Percentiles rank a stretch among this genome's conserved stretches.
phyloP scores from a whole-genome alignment of 768 basidiomycete species.

The Suillus bovinus region DNA sequence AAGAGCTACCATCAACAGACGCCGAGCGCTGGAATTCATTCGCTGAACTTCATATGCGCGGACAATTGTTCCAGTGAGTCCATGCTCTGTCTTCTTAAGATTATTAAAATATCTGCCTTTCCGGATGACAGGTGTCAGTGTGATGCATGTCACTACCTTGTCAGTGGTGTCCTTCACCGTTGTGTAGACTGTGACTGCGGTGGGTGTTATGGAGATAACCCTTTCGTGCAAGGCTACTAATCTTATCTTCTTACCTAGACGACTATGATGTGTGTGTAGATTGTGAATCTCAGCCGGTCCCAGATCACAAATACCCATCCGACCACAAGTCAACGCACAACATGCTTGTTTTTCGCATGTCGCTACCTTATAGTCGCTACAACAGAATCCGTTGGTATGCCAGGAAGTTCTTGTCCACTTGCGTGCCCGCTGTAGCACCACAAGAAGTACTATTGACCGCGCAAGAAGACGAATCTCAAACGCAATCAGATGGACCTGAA shows the following conservation, averaged over 20 bases:
- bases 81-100: background rate
- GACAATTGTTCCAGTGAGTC: background rate
- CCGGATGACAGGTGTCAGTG: background rate
- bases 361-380: background rate
- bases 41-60: background rate
- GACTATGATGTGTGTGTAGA: background rate
- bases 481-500: background rate
- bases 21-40: background rate
- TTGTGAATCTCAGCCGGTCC: background rate
- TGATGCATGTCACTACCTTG: background rate
- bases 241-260: background rate
- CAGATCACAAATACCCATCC: background rate
- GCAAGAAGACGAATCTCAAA: background rate
- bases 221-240: background rate
- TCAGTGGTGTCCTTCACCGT: background rate
- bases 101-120: background rate
- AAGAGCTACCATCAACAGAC: background rate
- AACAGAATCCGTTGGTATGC: background rate
- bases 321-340: background rate
- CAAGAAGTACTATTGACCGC: background rate
- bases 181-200: background rate
- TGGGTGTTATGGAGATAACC: background rate
- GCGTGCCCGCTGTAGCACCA: background rate
- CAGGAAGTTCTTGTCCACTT: background rate
- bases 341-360: background rate